Evolutionary conservation across 805 yeast species (phyloP).

Genomic region (Tetrapisispora namnaoensis): DNA sequence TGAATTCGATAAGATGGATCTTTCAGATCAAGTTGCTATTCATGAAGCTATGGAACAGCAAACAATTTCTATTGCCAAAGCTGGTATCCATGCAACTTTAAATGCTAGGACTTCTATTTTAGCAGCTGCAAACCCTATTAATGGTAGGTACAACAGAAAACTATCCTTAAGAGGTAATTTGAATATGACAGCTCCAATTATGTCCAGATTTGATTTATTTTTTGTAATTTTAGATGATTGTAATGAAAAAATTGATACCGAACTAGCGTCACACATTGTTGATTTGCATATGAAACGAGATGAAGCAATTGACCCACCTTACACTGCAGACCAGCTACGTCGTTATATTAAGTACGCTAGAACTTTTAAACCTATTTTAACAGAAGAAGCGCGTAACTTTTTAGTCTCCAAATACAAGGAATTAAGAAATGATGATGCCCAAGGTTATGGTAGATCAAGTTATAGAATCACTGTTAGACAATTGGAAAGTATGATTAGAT

Average conservation of each 20-base stretch:
- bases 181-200: conserved; percentile 95
- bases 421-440: conserved; percentile 81
- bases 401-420: conserved; percentile 76
- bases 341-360: conserved; percentile 87
- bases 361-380: conserved; percentile 84
- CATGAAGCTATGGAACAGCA: conserved; percentile 99
- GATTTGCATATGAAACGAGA: conserved; percentile 86
- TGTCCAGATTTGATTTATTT: conserved; percentile 94
- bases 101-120: conserved; percentile 93
- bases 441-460: conserved; percentile 67
- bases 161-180: conserved; percentile 74
- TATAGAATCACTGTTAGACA: conserved; percentile 96
- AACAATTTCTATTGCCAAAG: conserved; percentile 95
- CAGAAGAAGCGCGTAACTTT: conserved; percentile 66
- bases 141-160: conserved; percentile 91
- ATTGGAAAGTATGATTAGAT: conserved; percentile 83
- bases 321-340: conserved; percentile 74
- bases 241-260: conserved; percentile 81
- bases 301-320: conserved; percentile 84
- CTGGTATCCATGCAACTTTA: conserved; percentile 95
- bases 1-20: conserved; percentile 97
- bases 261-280: conserved; percentile 86
- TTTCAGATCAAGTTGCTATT: conserved; percentile 92
- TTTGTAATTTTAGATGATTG: conserved; percentile 93
- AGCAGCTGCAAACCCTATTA: conserved; percentile 98